These are phyloP conservation scores for Leucocoprinus birnbaumii DNA, from an alignment of 768 basidiomycete species.

Conservation along the genomic window DNA sequence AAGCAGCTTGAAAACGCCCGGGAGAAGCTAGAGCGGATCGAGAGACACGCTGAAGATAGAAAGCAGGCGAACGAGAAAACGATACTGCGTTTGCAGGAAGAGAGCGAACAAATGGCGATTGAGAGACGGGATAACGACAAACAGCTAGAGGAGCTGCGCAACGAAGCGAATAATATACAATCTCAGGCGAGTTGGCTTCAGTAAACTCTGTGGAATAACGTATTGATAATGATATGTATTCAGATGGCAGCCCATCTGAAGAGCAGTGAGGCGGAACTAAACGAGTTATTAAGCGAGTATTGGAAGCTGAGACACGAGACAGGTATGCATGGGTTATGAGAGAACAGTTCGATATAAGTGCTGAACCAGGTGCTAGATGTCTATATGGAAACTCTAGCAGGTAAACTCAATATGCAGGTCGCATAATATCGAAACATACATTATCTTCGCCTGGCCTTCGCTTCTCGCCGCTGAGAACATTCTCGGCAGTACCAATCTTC, in stretches of 20 bases:
- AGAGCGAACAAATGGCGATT: constrained; percentile 76
- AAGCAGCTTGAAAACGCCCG: constrained; percentile 80
- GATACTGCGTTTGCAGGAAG: constrained; percentile 71
- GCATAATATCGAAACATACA: constrained; percentile 21
- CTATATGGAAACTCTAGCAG: constrained; percentile 84
- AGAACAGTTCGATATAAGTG: neutral
- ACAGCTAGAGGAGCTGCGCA: constrained; percentile 72
- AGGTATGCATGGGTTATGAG: constrained; percentile 33
- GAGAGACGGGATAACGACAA: constrained; percentile 79
- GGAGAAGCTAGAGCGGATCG: constrained; percentile 78
- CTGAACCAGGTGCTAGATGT: constrained; percentile 47
- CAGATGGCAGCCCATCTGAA: constrained; percentile 79
- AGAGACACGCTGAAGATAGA: constrained; percentile 79
- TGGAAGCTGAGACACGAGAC: constrained; percentile 77
- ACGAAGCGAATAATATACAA: constrained; percentile 67
- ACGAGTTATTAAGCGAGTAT: constrained; percentile 79
- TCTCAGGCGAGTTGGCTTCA: constrained; percentile 45
- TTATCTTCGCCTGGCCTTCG: constrained; percentile 28
- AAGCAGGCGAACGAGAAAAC: constrained; percentile 68
- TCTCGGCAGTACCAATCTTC: constrained; percentile 77
- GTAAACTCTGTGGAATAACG: constrained; percentile 1
- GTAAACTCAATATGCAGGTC: constrained; percentile 66
- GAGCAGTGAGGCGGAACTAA: constrained; percentile 74
- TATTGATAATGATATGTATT: neutral
- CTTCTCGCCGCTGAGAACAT: constrained; percentile 34